Evolutionary conservation across 257 asterid genomes (phyloP), one percentile per base, ranked within the genome.

Genomic region (Pogostemon cablin): DNA sequence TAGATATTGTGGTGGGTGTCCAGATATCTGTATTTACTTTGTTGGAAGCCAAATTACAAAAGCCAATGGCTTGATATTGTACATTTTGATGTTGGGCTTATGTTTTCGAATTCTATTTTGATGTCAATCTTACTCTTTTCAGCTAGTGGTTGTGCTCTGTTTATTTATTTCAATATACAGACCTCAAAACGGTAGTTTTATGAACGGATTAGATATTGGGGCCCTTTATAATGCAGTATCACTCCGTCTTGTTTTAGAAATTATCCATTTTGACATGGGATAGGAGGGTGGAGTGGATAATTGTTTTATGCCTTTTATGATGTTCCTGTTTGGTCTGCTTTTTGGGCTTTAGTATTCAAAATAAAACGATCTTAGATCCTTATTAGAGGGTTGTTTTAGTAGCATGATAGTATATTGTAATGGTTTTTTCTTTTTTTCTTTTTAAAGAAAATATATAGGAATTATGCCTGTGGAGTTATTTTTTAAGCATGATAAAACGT

Each of bases 281-380:
- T 52, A 34, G 35, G 39, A 9, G 34, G 72, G 4, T 1, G 52
- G 47, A 49, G 49, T 8, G 55, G 48, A 34, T 38, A 38, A 53
- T 12, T 9, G 32, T 52, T 35, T 44, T 37, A 49, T 54, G 66
- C 43, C 6, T 10, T 39, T 12, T 46, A 25, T 61, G 44, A 7
- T 6, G 48, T 43, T 34, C 47, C 42, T 20, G 17, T 57, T 47
- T 56, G 8, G 11, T 43, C 39, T 17, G 39, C 37, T 34, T 47
- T n/a, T 3, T 25, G 8, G 50, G 38, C 9, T 63, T 42, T 65
- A 41, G 73, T 20, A 52, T 55, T 67, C 50, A 41, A 7, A 32
- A 48, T 8, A 37, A 42, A 48, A 35, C 10, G 44, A 68, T 55
- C 39, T 50, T 35, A 49, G 70, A 40, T 63, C 69, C 69, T 54